Evolutionary conservation across 176 grass and related monocot species (phyloP), one percentile per base, ranked within the genome.

Genomic region (Dendrocalamus sinicus): DNA sequence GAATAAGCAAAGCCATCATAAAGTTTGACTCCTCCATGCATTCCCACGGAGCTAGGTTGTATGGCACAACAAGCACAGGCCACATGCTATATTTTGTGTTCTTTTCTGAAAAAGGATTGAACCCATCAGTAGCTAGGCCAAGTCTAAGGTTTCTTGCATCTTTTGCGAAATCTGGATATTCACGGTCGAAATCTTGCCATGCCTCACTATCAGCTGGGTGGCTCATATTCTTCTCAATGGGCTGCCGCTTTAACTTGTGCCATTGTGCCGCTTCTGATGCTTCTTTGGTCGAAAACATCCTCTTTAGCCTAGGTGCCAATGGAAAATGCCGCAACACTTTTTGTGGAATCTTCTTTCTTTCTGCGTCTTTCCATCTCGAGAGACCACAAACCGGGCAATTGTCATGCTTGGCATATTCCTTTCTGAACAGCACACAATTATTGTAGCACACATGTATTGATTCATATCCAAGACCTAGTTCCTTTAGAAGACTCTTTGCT

Each of bases 371-470:
- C 28, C 28, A 30, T 30, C 28, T 30, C 28, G 28, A 30, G 28
- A 30, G 28, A 30, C 28, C 28, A 30, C 28, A 30, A 65, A 65
- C 62, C 28, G 26, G 62, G 62, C 5, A 65, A 26, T 65, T 65
- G 26, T 65, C 62, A 65, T 15, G 62, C 24, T 65, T 65, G 62
- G 62, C 62, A 65, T 65, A 65, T 65, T 65, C 23, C 26, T 16
- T 65, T n/a, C n/a, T 23, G 19, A 70, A 70, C 8, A 70, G 0
- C 43, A 70, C 20, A 20, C 67, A 70, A 45, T 70, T 70, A 45
- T 70, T 45, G 17, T 44, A 70, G 67, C 67, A 70, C 19, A 70
- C 67, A 45, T 70, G 67, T 70, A 70, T 70, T 22, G 67, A 30
- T 30, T 30, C 28, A 30, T 30, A 30, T 30, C 28, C 28, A 30